Evolutionary conservation across 1,284 basidiomycete species (phyloP), one percentile per base, ranked within the genome.

Genomic region (Cutaneotrichosporon arboriforme): DNA sequence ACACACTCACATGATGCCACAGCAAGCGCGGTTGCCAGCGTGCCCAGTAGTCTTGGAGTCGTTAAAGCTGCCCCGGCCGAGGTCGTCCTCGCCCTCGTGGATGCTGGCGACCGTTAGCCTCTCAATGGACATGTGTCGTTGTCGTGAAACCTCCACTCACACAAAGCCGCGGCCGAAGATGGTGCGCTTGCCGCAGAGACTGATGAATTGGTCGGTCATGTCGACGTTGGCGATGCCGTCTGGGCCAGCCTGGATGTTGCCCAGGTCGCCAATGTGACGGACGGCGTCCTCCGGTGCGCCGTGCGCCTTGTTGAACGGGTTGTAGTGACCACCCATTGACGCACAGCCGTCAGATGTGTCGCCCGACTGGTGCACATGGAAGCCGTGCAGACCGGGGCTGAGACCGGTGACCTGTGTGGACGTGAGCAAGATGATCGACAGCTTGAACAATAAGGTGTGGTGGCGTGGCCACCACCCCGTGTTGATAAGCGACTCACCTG

Each of bases 211-310:
- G 54, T 56, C 50, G 15, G 36, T 49, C 8, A 56, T 33, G 50
- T 52, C 22, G 23, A 56, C 10, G 8, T 12, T 33, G 17, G 54
- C 54, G 15, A 34, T n/a, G 22, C 54, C 54, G 35, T 46, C 18
- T 8, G 4, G 23, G 43, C 34, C 50, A 10, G 43, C 35, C 50
- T 51, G 20, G 20, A 59, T 44, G 57, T 58, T 58, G 44, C 57
- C 57, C 23, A 59, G 54, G 53, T 59, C 57, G 4, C 57, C 57
- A 37, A 52, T 48, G 42, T 59, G 57, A 38, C 57, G 53, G 20
- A n/a, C 10, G 26, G 43, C 17, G 45, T 46, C 54, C 18, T 23
- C 17, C 12, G 53, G 57, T 10, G 50, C 57, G 33, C 51, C 57
- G 48, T 59, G 57, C 8, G 22, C 18, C 21, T 21, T 42, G 34